phyloP scores from a whole-genome alignment of 2,329 filamentous ascomycete genomes.

The Cladophialophora yegresii region DNA sequence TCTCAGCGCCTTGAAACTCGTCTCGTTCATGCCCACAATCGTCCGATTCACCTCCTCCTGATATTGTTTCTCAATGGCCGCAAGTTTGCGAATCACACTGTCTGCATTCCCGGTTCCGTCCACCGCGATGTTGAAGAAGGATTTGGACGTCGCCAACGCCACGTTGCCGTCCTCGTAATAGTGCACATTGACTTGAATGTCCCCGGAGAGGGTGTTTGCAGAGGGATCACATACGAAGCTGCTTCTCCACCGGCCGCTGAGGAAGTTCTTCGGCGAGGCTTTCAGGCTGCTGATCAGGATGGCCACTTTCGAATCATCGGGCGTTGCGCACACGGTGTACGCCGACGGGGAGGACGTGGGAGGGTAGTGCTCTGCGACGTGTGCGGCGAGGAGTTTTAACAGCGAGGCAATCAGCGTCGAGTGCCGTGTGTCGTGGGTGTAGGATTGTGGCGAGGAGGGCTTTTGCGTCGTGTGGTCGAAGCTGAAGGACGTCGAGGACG shows the following conservation, averaged over 20 bases:
- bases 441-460: conserved; percentile 77
- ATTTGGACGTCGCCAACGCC: conserved; percentile 83
- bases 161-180: conserved; percentile 99
- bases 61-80: conserved; percentile 81
- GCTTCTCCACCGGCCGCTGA: conserved; percentile 96
- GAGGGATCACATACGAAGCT: conserved; percentile 76
- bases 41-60: conserved; percentile 94
- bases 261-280: conserved; percentile 97
- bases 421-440: conserved; percentile 74
- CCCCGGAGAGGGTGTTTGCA: conserved; percentile 70
- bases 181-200: conserved; percentile 91
- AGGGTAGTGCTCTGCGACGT: conserved; percentile 86
- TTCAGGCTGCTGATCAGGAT: conserved; percentile 90
- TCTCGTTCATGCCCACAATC: conserved; percentile 85
- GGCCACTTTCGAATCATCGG: conserved; percentile 68
- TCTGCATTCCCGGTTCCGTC: conserved; percentile 55
- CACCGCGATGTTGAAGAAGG: conserved; percentile 24
- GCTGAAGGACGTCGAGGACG: conserved; percentile 81
- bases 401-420: conserved; percentile 75
- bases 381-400: conserved; percentile 71
- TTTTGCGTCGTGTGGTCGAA: conserved; percentile 87
- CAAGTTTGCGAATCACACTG: conserved; percentile 75
- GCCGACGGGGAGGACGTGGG: conserved; percentile 72
- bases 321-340: conserved; percentile 63
- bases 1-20: conserved; percentile 88